These are phyloP conservation scores for Irpex lacteus DNA, from an alignment of 1,284 basidiomycete species.

Conservation along the genomic window DNA sequence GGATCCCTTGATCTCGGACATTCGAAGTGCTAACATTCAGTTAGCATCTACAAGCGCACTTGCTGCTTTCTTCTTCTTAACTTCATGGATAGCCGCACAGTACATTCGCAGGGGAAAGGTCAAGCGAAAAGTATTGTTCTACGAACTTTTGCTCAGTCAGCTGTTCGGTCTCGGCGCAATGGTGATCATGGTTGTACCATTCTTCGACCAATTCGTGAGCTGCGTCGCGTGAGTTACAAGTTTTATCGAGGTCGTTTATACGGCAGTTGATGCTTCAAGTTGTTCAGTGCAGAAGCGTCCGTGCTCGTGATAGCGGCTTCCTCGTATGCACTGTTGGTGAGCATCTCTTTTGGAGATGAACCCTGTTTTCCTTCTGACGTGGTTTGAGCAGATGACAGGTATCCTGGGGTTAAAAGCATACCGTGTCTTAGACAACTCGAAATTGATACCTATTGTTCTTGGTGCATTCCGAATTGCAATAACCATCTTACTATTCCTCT, in stretches of 20 bases:
- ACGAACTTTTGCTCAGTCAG: conserved; percentile 54
- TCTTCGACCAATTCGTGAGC: conserved; percentile 38
- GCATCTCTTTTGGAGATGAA: conserved; percentile 4
- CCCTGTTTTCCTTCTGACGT: neutral
- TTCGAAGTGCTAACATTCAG: conserved; percentile 39
- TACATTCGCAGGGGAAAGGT: conserved; percentile 55
- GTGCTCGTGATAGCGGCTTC: conserved; percentile 10
- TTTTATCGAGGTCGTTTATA: neutral
- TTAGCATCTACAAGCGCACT: conserved; percentile 49
- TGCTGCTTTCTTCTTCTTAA: conserved; percentile 51
- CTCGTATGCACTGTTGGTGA: conserved; percentile 39
- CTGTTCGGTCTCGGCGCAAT: conserved; percentile 46
- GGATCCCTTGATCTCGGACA: conserved; percentile 42
- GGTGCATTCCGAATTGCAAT: conserved; percentile 41
- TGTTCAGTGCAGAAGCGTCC: conserved; percentile 31
- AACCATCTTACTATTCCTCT: conserved; percentile 39
- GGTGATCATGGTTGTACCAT: conserved; percentile 42
- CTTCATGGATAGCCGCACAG: conserved; percentile 47
- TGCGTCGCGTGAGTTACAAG: conserved; percentile 34
- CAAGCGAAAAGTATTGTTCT: conserved; percentile 62
- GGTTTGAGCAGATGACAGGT: conserved; percentile 47
- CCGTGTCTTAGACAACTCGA: conserved; percentile 58
- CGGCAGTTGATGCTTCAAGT: conserved; percentile 8
- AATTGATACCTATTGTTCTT: conserved; percentile 44
- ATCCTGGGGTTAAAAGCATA: conserved; percentile 68